Evolutionary conservation across 352 stramenopile species (phyloP).

Genomic region (Pythium rishiriense): DNA sequence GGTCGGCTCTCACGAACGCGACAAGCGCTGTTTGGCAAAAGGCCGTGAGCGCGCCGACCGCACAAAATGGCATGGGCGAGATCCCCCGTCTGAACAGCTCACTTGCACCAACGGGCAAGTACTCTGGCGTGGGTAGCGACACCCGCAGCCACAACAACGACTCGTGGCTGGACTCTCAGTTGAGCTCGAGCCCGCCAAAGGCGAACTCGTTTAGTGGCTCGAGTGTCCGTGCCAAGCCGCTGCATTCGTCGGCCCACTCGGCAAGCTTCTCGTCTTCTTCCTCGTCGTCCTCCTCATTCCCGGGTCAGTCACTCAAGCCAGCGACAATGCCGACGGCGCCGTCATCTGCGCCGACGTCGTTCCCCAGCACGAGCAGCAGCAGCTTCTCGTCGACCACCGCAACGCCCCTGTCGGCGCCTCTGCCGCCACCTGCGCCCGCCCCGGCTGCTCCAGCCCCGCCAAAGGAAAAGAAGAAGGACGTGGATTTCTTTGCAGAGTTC

Average conservation of each 20-base stretch:
- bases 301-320: slow-evolving; percentile 15
- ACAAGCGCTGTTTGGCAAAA: slow-evolving; percentile 66
- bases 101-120: slow-evolving; percentile 61
- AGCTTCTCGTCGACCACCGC: slow-evolving; percentile 24
- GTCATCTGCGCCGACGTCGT: slow-evolving; percentile 34
- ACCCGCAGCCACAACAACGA: slow-evolving; percentile 61
- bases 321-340: slow-evolving; percentile 20
- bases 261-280: slow-evolving; percentile 50
- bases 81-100: slow-evolving; percentile 63
- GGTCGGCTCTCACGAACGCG: slow-evolving; percentile 69
- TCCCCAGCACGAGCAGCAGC: slow-evolving; percentile 22
- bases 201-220: slow-evolving; percentile 39
- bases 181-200: slow-evolving; percentile 31
- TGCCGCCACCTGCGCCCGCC: slow-evolving; percentile 22
- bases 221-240: slow-evolving; percentile 3
- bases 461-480: slow-evolving; percentile 71
- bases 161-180: slow-evolving; percentile 66
- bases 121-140: slow-evolving; percentile 54
- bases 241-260: slow-evolving; percentile 28
- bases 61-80: slow-evolving; percentile 25
- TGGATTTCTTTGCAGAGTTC: slow-evolving; percentile 86
- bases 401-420: slow-evolving; percentile 16
- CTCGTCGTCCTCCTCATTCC: slow-evolving; percentile 11
- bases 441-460: slow-evolving; percentile 29
- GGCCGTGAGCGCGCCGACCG: slow-evolving; percentile 14